Evolutionary conservation across 441 rosid species (phyloP).

Genomic region (Omphalea diandra): DNA sequence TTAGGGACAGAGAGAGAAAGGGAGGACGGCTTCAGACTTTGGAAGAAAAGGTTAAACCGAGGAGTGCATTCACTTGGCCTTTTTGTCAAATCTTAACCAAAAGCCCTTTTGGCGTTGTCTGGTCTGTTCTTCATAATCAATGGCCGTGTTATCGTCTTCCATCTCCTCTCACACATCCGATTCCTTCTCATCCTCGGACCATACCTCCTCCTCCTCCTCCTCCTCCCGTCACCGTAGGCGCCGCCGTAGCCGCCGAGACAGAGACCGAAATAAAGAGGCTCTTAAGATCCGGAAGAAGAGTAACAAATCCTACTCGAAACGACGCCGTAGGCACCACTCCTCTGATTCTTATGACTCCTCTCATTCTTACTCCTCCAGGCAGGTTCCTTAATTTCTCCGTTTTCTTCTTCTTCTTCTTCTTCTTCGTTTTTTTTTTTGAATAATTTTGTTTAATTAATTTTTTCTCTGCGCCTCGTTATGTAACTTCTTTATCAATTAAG

Average conservation of each 20-base stretch:
- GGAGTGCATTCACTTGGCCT: no score
- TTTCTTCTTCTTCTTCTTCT: no score
- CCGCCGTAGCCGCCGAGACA: slow-evolving; percentile 42
- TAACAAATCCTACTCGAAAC: slow-evolving; percentile 48
- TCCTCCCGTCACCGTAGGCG: slow-evolving; percentile 45
- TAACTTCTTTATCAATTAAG: neutral
- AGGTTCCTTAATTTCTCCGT: no score
- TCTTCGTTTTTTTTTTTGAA: no score
- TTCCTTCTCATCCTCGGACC: slow-evolving; percentile 43
- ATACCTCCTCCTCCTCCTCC: no score
- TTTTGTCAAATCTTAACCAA: no score
- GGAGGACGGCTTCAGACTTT: no score
- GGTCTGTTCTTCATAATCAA: slow-evolving; percentile 25
- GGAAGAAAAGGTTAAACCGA: no score
- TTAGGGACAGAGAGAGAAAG: no score
- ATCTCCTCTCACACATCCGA: slow-evolving; percentile 37
- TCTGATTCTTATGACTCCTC: slow-evolving; percentile 33
- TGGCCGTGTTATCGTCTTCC: slow-evolving; percentile 78
- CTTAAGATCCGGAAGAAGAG: slow-evolving; percentile 68
- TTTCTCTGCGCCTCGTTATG: no score
- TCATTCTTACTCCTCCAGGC: slow-evolving; percentile 55
- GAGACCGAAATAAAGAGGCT: slow-evolving; percentile 45
- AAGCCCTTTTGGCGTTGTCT: no score
- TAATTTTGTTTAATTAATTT: no score
- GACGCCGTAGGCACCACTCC: slow-evolving; percentile 52